These are phyloP conservation scores for Paecilomyces fulvus DNA, from an alignment of 2,329 filamentous ascomycete genomes.

Conservation along the genomic window DNA sequence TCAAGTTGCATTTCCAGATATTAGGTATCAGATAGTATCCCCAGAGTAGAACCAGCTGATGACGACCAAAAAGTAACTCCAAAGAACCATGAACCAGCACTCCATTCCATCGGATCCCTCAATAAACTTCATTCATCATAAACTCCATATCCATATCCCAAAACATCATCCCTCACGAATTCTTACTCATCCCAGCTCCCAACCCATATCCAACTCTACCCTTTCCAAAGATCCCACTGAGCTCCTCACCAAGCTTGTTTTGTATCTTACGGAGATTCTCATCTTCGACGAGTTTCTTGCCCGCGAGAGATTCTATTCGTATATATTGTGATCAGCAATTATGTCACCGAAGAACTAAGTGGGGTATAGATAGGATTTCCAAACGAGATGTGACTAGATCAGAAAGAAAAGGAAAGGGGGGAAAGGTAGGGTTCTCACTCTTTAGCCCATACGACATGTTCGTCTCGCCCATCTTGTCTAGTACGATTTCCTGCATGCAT, in stretches of 20 bases:
- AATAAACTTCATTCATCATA: neutral
- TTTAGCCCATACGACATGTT: conserved; percentile 19
- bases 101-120: neutral
- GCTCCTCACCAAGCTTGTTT: conserved; percentile 13
- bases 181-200: neutral
- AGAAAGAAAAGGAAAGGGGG: neutral
- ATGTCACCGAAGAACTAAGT: neutral
- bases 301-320: neutral
- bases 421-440: conserved; percentile 7
- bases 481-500: conserved; percentile 17
- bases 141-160: neutral
- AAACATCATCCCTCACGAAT: neutral
- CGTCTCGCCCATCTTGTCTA: conserved; percentile 22
- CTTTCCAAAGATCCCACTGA: conserved; percentile 15
- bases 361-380: neutral
- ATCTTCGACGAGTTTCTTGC: conserved; percentile 11
- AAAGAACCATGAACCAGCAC: neutral
- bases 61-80: neutral
- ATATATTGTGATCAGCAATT: neutral
- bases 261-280: conserved; percentile 19
- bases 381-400: neutral
- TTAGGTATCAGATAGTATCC: neutral
- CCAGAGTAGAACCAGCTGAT: neutral
- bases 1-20: neutral
- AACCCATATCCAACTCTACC: conserved; percentile 6